Evolutionary conservation across 176 grass and related monocot species (phyloP), one percentile per base, ranked within the genome.

Genomic region (Triticum urartu): DNA sequence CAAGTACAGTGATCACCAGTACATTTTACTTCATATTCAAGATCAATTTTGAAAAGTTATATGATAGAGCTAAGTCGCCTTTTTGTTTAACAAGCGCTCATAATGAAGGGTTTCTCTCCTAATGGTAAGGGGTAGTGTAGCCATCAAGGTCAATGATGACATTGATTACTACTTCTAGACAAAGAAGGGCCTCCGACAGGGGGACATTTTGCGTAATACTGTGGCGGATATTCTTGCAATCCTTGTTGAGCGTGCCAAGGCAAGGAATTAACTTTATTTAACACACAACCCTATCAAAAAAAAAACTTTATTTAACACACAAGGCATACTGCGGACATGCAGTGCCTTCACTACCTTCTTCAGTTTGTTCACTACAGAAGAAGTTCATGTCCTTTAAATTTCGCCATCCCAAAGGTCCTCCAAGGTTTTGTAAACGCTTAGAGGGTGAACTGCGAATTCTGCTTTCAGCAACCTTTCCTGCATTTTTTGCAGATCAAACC

Each of bases 381-480:
- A 52, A 11, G 77, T 58, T 79, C 25, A 58, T 58, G 25, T 13
- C 1, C 2, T 73, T 87, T 54, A 92, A 20, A 90, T 93, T 81
- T 94, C 92, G 7, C 86, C 83, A 72, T 94, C 92, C 92, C 92
- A 91, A 11, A 94, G 10, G 33, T 94, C 92, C 40, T 91, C 92
- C 22, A 86, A n/a, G 7, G 65, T 93, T 65, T 84, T 91, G 79
- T 91, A 88, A 28, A 86, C 24, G 26, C 89, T 65, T 61, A 59
- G n/a, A 0, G 82, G 85, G 26, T 84, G 73, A 77, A 88, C 64
- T 66, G 22, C 72, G n/a, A 82, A 61, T 3, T 84, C 66, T 2
- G 59, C 66, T 82, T 17, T 83, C 3, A 88, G 24, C 78, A 89
- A 38, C 77, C 68, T 91, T 47, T 15, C 42, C 89, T 91, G 86